Evolutionary conservation across 345 rosid species (phyloP).

Genomic region (Lepidium aucheri): DNA sequence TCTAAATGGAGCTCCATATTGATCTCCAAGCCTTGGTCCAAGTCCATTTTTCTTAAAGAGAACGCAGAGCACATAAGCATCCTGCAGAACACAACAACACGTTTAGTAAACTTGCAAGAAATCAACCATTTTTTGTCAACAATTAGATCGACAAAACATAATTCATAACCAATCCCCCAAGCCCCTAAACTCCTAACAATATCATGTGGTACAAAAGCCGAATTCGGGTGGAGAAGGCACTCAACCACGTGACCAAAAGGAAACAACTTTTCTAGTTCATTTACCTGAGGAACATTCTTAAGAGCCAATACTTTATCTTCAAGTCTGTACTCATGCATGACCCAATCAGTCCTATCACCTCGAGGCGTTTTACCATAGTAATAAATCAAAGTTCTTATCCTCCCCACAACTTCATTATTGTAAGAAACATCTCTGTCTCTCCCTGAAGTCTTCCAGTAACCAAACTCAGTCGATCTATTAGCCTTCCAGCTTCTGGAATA

Average conservation of each 20-base stretch:
- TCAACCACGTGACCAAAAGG: too few species aligned
- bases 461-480: slow-evolving; percentile 46
- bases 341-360: slow-evolving; percentile 70
- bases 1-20: slow-evolving; percentile 66
- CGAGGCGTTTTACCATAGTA: slow-evolving; percentile 43
- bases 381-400: slow-evolving; percentile 54
- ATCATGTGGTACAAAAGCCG: too few species aligned
- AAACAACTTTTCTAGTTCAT: neutral
- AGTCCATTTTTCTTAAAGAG: slow-evolving; percentile 58
- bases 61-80: slow-evolving; percentile 46
- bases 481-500: slow-evolving; percentile 36
- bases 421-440: slow-evolving; percentile 47
- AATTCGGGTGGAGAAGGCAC: too few species aligned
- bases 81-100: slow-evolving; percentile 25
- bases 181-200: too few species aligned
- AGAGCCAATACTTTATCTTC: slow-evolving; percentile 30
- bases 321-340: slow-evolving; percentile 73
- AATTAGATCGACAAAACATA: too few species aligned
- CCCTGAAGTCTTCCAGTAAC: slow-evolving; percentile 79
- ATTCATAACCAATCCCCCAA: too few species aligned
- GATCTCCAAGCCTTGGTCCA: slow-evolving; percentile 70
- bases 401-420: slow-evolving; percentile 42
- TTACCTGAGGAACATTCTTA: slow-evolving; percentile 32
- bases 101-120: neutral
- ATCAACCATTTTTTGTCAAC: too few species aligned